Evolutionary conservation across 2,329 filamentous ascomycete species (phyloP).

Genomic region (Aspergillus novofumigatus): DNA sequence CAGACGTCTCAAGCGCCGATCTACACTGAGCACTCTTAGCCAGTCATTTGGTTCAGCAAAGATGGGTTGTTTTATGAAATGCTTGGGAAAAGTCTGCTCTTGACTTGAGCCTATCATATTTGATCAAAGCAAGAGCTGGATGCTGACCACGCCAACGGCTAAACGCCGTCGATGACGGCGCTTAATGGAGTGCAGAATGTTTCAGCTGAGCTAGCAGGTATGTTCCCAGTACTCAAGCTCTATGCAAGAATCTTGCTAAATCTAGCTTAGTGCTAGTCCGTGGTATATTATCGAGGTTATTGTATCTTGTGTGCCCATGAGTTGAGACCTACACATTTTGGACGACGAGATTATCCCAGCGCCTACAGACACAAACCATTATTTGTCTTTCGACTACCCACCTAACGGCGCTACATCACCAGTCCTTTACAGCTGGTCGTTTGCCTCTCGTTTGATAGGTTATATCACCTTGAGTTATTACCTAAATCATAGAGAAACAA

Average conservation of each 20-base stretch:
- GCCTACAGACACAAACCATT: background rate
- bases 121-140: background rate
- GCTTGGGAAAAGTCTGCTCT: background rate
- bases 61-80: background rate
- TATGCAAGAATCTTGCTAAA: too few species aligned
- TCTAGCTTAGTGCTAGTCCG: too few species aligned
- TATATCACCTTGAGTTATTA: background rate
- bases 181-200: background rate
- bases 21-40: background rate
- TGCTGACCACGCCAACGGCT: background rate
- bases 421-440: background rate
- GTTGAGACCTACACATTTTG: background rate
- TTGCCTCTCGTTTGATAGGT: background rate
- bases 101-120: background rate
- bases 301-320: too few species aligned
- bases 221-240: background rate
- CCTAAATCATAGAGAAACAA: background rate
- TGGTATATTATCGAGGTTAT: background rate
- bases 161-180: background rate
- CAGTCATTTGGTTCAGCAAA: background rate
- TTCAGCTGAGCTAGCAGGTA: background rate
- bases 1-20: background rate
- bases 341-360: background rate
- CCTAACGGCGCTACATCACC: background rate
- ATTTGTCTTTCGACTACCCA: background rate